These are phyloP conservation scores for Suhomyces sp. DNA, from an alignment of 805 yeast species.

Conservation along the genomic window DNA sequence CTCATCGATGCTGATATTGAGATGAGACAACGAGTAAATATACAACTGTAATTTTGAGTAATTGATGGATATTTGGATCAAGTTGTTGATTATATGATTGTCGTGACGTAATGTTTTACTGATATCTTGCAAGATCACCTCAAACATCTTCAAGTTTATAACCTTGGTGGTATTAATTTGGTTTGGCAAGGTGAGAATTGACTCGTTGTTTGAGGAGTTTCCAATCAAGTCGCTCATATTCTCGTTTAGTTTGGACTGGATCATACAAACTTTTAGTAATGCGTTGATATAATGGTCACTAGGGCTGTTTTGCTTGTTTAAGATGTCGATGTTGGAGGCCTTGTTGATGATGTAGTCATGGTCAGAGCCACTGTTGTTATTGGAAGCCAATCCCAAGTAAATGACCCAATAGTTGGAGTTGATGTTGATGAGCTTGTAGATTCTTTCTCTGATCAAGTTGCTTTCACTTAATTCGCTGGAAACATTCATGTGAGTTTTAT, in stretches of 20 bases:
- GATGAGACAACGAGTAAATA: slow-evolving; percentile 30
- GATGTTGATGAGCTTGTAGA: slow-evolving; percentile 41
- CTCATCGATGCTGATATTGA: slow-evolving; percentile 21
- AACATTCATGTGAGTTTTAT: slow-evolving; percentile 22
- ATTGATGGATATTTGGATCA: slow-evolving; percentile 32
- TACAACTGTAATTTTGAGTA: slow-evolving; percentile 38
- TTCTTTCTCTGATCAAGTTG: slow-evolving; percentile 36
- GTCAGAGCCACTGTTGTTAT: slow-evolving; percentile 20
- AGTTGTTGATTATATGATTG: slow-evolving; percentile 19
- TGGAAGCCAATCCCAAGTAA: slow-evolving; percentile 34
- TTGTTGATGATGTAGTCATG: slow-evolving; percentile 39
- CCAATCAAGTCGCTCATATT: slow-evolving; percentile 31
- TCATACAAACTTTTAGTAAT: slow-evolving; percentile 28
- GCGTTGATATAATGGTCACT: slow-evolving; percentile 23
- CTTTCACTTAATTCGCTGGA: slow-evolving; percentile 28
- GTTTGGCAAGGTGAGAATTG: slow-evolving; percentile 12
- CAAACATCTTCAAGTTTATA: slow-evolving; percentile 43
- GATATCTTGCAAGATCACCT: slow-evolving; percentile 34
- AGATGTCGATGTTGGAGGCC: slow-evolving; percentile 26
- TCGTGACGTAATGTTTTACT: slow-evolving; percentile 7
- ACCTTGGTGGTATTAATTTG: slow-evolving; percentile 26
- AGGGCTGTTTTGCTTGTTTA: slow-evolving; percentile 5
- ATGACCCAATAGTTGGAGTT: slow-evolving; percentile 44
- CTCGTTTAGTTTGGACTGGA: slow-evolving; percentile 40
- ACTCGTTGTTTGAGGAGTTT: slow-evolving; percentile 11